Conservation (phyloP, 2,329 filamentous ascomycete species). For the Aspergillus piperis region DNA sequence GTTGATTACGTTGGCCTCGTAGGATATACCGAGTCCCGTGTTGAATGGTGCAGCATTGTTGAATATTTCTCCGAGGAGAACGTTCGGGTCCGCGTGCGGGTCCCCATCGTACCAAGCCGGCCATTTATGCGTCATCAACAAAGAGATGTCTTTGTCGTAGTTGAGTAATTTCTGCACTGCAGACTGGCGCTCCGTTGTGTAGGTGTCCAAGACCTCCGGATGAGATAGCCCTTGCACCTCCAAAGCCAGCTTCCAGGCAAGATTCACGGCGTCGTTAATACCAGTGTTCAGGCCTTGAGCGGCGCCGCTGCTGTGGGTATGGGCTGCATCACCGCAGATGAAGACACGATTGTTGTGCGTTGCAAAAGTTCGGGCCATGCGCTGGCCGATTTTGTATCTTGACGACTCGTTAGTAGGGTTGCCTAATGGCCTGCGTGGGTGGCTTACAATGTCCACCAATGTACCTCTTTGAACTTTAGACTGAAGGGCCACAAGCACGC, state of each 20-base stretch:
- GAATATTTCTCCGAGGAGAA: constrained; percentile 11
- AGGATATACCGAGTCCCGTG: constrained; percentile 10
- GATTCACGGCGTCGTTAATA: constrained; percentile 13
- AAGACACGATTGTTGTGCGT: not conserved
- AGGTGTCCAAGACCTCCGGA: constrained; percentile 1
- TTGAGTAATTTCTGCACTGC: constrained; percentile 7
- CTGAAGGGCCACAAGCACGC: constrained; percentile 6
- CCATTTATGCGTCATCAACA: constrained; percentile 11
- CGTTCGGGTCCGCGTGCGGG: constrained; percentile 6
- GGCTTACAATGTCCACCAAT: constrained; percentile 14
- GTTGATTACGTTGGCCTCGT: constrained; percentile 7
- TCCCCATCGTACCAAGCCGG: constrained; percentile 12
- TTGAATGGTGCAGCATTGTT: constrained; percentile 9
- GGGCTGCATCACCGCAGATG: constrained; percentile 9
- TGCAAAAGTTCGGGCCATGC: constrained; percentile 3
- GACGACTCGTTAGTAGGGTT: too few species aligned
- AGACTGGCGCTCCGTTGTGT: constrained; percentile 2
- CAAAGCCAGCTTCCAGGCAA: constrained; percentile 12
- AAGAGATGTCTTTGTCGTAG: constrained; percentile 8
- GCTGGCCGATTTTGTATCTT: constrained; percentile 12
- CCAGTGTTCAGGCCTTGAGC: constrained; percentile 15
- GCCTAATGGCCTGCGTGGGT: too few species aligned
- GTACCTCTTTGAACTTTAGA: constrained; percentile 3
- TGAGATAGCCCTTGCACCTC: not conserved
- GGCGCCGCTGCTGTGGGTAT: constrained; percentile 11